These are phyloP conservation scores for Luffa acutangula DNA, from an alignment of 306 rosid species.

Conservation along the genomic window DNA sequence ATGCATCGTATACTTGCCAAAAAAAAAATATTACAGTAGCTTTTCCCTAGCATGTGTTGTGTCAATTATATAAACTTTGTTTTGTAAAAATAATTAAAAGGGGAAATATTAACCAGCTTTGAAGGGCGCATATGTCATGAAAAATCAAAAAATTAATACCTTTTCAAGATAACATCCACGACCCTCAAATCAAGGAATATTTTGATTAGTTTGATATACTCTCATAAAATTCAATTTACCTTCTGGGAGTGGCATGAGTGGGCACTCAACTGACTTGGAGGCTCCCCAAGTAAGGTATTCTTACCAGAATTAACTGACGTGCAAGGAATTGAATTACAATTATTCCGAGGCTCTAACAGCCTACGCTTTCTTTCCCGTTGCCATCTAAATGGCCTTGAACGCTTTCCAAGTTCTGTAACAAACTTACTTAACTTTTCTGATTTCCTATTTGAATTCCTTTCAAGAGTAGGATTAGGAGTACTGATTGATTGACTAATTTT, in stretches of 20 bases:
- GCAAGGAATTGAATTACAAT: slow-evolving; percentile 2
- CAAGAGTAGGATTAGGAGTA: slow-evolving; percentile 3
- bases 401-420: slow-evolving; percentile 32
- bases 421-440: slow-evolving; percentile 17
- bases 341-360: slow-evolving; percentile 24
- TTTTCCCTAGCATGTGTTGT: neutral
- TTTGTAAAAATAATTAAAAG: slow-evolving; percentile 1
- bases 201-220: neutral
- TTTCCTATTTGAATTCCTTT: slow-evolving; percentile 15
- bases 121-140: neutral
- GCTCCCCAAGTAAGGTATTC: slow-evolving; percentile 20
- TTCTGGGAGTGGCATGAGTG: neutral
- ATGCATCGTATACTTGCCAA: neutral
- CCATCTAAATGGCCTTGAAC: slow-evolving; percentile 60
- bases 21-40: neutral
- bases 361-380: slow-evolving; percentile 47
- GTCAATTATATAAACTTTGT: neutral
- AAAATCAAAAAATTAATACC: neutral
- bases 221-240: slow-evolving; percentile 1
- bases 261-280: slow-evolving; percentile 14
- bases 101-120: neutral
- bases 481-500: slow-evolving; percentile 14
- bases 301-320: neutral
- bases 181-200: neutral
- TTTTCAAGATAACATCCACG: neutral